Evolutionary conservation across 129 eudicot genomes (phyloP).

Genomic region (Cynara cardunculus): DNA sequence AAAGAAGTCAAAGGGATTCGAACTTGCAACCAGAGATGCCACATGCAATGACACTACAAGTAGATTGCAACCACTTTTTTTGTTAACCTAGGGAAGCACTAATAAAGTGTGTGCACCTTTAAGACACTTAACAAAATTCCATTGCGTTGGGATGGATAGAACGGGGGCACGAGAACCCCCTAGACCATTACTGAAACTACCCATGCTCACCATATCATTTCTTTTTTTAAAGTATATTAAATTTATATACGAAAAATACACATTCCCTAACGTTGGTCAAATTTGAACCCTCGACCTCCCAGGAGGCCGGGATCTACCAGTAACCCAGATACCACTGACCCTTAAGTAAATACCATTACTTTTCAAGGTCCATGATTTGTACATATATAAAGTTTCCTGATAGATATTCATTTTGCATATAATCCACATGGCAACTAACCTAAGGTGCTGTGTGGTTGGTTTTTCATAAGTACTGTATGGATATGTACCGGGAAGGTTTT

Average conservation of each 20-base stretch:
- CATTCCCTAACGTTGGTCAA: neutral
- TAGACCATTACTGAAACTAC: neutral
- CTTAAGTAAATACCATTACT: neutral
- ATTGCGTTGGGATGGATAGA: neutral
- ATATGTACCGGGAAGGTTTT: neutral
- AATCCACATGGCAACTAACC: neutral
- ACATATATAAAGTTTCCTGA: neutral
- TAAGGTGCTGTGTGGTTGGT: neutral
- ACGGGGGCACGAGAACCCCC: neutral
- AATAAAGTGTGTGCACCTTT: neutral
- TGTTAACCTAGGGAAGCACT: neutral
- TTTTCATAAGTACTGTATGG: no score
- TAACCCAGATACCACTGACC: neutral
- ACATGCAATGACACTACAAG: neutral
- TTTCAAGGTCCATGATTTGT: neutral
- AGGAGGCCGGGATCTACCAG: neutral
- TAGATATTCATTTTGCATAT: neutral
- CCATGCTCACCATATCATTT: neutral
- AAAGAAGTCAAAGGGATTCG: neutral
- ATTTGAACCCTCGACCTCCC: neutral
- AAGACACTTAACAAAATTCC: neutral
- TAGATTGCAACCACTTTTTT: neutral
- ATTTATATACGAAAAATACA: neutral
- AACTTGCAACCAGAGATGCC: neutral
- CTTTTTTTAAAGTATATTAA: neutral